Evolutionary conservation across 2,329 filamentous ascomycete genomes (phyloP).

Genomic region (Cladorrhinum sp.): DNA sequence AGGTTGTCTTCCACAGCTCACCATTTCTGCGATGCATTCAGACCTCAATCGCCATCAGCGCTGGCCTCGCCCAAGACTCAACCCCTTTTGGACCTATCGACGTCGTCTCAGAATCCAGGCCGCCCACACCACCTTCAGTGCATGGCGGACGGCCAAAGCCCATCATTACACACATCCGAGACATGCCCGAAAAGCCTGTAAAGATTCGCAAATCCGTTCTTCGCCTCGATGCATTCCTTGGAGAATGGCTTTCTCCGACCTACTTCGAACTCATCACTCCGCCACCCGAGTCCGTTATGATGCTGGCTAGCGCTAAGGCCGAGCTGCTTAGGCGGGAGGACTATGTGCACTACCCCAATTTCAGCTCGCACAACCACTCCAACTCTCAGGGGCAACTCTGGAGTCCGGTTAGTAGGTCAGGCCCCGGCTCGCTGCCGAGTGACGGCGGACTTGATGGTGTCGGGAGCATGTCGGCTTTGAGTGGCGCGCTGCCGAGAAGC

Average conservation of each 20-base stretch:
- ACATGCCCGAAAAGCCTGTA: not conserved
- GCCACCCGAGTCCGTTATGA: constrained; percentile 78
- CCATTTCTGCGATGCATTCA: constrained; percentile 91
- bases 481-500: constrained; percentile 35
- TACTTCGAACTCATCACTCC: constrained; percentile 93
- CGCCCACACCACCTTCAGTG: constrained; percentile 32
- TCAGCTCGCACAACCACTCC: constrained; percentile 32
- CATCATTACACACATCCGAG: constrained; percentile 12
- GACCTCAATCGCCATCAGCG: constrained; percentile 82
- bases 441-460: constrained; percentile 19
- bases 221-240: constrained; percentile 86
- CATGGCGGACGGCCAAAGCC: constrained; percentile 21
- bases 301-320: constrained; percentile 86
- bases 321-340: constrained; percentile 78
- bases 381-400: constrained; percentile 39
- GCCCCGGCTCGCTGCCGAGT: constrained; percentile 15
- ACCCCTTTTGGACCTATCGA: constrained; percentile 26
- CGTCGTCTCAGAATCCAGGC: not conserved
- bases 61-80: constrained; percentile 70
- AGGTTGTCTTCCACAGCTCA: constrained; percentile 86
- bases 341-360: constrained; percentile 49
- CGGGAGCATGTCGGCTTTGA: constrained; percentile 33
- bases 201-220: constrained; percentile 58
- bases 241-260: constrained; percentile 90
- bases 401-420: constrained; percentile 26